Evolutionary conservation across 1,139 yeast species (phyloP), one percentile per base, ranked within the genome.

Genomic region (Blastobotrys raffinosifermentans): DNA sequence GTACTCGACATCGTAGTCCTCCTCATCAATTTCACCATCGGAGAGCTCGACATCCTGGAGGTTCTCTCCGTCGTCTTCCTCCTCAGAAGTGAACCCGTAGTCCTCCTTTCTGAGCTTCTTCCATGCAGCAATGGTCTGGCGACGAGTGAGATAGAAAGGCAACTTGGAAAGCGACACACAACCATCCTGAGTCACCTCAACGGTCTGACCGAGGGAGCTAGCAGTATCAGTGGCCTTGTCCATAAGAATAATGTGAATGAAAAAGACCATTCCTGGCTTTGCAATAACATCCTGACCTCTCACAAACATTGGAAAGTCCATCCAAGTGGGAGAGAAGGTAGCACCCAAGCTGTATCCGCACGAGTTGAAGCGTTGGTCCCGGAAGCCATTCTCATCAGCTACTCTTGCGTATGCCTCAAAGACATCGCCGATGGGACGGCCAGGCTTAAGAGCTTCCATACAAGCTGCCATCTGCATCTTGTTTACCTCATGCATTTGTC

Each of bases 1-100:
- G 25, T 38, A 38, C 19, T 45, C 48, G 11, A 41, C 38, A 8
- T 49, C 54, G 32, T 44, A 50, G 32, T 50, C 50, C 26, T 47
- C 43, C 30, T 38, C 43, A 27, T 50, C 54, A 22, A 44, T 26
- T 15, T 39, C 40, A 13, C 47, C 41, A 32, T 50, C 54, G 22
- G 51, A 47, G 4, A 39, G 26, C 15, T 39, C 42, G 21, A 39
- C 40, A 25, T 39, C 42, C 25, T 36, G 39, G 10, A 39, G 16
- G 32, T 39, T 36, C 25, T 39, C 42, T 8, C 42, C 42, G 13
- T 39, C 40, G 14, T 39, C 42, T 19, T 36, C 42, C 23, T 39
- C 42, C 11, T 39, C 42, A 13, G 37, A 15, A 10, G 42, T 39
- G 29, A 39, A 39, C n/a, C 42, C 42, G 17, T 39, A 39, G 29